A percentile compares a stretch with the other conserved stretches of the same genome.
These are phyloP conservation scores for Cenchrus fungigraminus DNA, from an alignment of 176 grass and related monocot genomes.

Conservation along the genomic window DNA sequence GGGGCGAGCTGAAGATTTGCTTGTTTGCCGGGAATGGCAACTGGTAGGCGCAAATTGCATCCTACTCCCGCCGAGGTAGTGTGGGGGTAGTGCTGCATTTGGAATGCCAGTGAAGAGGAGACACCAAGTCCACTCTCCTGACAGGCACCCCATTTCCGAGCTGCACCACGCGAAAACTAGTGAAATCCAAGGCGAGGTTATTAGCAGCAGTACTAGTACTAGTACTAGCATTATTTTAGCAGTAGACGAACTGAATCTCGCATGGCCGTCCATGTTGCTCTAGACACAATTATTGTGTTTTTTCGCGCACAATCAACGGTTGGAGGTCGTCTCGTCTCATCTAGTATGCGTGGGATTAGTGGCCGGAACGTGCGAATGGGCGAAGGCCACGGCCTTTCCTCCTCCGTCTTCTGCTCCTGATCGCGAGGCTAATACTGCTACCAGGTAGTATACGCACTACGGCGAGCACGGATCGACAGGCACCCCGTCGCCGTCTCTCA, in stretches of 20 bases:
- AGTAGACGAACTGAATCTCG: neutral
- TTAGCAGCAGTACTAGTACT: no score
- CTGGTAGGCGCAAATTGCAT: neutral
- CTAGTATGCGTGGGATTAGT: neutral
- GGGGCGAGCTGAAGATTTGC: neutral
- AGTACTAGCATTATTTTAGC: neutral
- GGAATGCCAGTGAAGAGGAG: neutral
- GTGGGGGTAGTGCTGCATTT: neutral
- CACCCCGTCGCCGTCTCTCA: neutral
- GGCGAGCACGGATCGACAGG: neutral
- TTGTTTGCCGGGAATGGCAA: neutral
- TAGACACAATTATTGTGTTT: constrained; percentile 8
- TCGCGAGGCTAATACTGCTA: neutral
- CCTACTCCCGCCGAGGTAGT: neutral
- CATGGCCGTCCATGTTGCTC: neutral
- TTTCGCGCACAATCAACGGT: neutral
- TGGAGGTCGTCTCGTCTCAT: neutral
- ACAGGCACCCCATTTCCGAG: neutral
- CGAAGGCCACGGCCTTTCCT: neutral
- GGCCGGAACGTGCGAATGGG: neutral
- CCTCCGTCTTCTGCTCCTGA: neutral
- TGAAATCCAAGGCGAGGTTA: neutral
- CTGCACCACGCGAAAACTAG: no score
- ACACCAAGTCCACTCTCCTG: neutral
- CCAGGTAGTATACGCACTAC: neutral